Evolutionary conservation across 2,329 filamentous ascomycete genomes (phyloP), one percentile per base, ranked within the genome.

Genomic region (Cladosporium sp.): DNA sequence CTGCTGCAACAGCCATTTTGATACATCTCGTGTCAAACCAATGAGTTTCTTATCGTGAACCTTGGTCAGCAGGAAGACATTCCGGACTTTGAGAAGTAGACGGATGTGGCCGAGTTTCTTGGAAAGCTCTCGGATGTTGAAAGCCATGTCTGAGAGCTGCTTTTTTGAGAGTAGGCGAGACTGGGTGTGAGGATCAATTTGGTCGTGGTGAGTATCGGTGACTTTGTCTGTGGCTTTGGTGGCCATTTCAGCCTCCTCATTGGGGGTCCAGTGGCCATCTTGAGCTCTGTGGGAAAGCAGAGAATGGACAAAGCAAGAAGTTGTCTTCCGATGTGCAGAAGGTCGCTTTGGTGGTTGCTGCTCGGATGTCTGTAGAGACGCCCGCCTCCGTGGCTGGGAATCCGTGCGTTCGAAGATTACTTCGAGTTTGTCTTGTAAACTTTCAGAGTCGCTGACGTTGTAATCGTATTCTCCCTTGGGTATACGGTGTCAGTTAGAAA

Each of bases 101-200:
- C 85, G 82, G 66, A 97, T 84, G 67, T 84, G 90, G 45, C 88
- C 87, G 52, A 97, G 72, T 53, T 88, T 85, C 63, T 95, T 86
- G 25, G 88, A 92, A 52, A 98, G 74, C 69, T 96, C 89, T 41
- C 93, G 79, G 51, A 97, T 93, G 20, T 92, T 91, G 82, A 92
- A 91, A 0, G 92, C 91, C 92, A 98, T 97, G 61, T 97, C 93
- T 12, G 86, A 90, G 36, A 98, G 77, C 69, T 98, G 89, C 67
- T 88, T 90, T 73, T 97, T 97, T 1, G 91, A 96, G 58, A 97
- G 76, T 43, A 96, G 79, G n/a, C 92, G 80, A 52, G 81, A 84
- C 50, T 83, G 74, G 15, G 76, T 72, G 20, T 69, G 66, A 18
- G 63, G 60, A 1, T 71, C 64, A 2, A 38, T 41, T 19, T 50